Percentiles rank a stretch among this genome's conserved stretches.
These are phyloP conservation scores for Ceratobasidium sp. DNA, from an alignment of 1,284 basidiomycete genomes.

Conservation along the genomic window DNA sequence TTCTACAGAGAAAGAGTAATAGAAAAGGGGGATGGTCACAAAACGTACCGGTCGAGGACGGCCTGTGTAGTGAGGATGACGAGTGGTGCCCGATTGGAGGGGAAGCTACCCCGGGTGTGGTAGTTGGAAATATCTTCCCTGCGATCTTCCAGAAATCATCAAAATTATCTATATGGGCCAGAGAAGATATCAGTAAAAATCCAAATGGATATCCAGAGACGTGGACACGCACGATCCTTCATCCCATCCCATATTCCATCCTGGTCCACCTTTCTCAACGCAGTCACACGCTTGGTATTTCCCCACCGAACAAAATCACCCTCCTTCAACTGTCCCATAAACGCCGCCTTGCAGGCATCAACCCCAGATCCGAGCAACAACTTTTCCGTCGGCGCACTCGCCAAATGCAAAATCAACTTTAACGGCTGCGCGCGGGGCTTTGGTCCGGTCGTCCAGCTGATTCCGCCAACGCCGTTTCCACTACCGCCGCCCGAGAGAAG, in stretches of 20 bases:
- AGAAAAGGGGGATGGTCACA: not conserved
- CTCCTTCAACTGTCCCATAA: conserved; percentile 95
- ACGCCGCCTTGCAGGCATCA: conserved; percentile 89
- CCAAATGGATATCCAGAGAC: not conserved
- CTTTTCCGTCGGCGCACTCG: conserved; percentile 86
- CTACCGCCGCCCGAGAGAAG: not conserved
- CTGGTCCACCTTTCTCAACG: conserved; percentile 87
- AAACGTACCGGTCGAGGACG: conserved; percentile 25
- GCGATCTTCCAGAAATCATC: conserved; percentile 95
- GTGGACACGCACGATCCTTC: conserved; percentile 78
- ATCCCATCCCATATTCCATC: conserved; percentile 96
- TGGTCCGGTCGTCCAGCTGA: conserved; percentile 38
- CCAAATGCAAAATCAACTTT: conserved; percentile 85
- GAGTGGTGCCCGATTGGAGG: conserved; percentile 35
- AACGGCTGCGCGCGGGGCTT: conserved; percentile 69
- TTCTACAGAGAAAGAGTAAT: no score
- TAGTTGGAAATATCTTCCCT: conserved; percentile 82
- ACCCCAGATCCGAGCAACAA: conserved; percentile 81
- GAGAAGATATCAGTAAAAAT: not conserved
- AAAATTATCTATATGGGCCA: conserved; percentile 79
- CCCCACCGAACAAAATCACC: conserved; percentile 96
- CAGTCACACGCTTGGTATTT: conserved; percentile 91
- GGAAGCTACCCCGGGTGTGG: conserved; percentile 60
- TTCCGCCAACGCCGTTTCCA: not conserved
- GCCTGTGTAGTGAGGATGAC: conserved; percentile 25